Base-by-base conservation (phyloP, 495 filamentous ascomycete species). In the Aspergillus biplanus region DNA sequence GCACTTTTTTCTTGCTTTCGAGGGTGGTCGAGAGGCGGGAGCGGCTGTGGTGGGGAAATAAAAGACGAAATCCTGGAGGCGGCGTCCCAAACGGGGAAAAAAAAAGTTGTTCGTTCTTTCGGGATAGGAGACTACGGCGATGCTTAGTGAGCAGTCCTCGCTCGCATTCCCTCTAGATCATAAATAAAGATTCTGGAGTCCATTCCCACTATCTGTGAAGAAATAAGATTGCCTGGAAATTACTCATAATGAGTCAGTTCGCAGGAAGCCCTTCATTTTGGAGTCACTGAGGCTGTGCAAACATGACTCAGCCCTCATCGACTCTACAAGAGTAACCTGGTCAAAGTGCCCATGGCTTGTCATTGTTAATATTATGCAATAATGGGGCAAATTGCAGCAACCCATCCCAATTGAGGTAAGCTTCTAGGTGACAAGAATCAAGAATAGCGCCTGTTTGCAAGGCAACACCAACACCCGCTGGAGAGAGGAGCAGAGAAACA, bases 381-480 rank as follows among this genome's bases (percentile, higher is more conserved):
- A 52, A 61, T n/a, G 32, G 33, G 46, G 56, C 15, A 42, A 52
- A 48, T 33, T 58, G 42, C 53, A 56, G 13, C 37, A 58, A 55
- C 47, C 53, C 53, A 63, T 46, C 61, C 59, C 58, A 61, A 65
- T 54, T 58, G 58, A 39, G 59, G 37, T 7, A 59, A 55, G 58
- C 62, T 42, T 67, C 63, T 65, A 67, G 48, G 31, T 62, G 58
- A 48, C 56, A 62, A 63, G 21, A 58, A 52, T 57, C 61, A 54
- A 50, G 47, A 66, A 64, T 66, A 57, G 49, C 66, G 62, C 66
- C 69, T 56, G 47, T 66, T 54, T 71, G 62, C 47, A 71, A 65
- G 63, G 63, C 66, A 67, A 65, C 67, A 73, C 72, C 69, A 78
- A 80, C 73, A 69, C 77, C 75, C 68, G 75, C 74, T 78, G 66